These are phyloP conservation scores for Fusarium devonianum DNA, from an alignment of 2,329 filamentous ascomycete species.

Conservation along the genomic window DNA sequence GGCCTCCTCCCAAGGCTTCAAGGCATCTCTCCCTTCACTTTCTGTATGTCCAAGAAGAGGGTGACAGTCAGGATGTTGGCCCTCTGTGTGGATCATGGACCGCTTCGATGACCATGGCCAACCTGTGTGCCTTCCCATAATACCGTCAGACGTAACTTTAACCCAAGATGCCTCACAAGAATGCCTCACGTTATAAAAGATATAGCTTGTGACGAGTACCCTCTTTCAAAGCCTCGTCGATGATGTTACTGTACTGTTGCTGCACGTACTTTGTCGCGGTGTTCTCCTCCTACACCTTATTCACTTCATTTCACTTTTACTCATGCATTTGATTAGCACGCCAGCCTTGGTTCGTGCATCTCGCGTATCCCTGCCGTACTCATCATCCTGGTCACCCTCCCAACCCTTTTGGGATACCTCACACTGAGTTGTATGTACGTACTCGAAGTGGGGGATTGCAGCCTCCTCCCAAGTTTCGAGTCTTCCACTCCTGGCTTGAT, in stretches of 20 bases:
- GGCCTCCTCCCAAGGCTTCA: slow-evolving; percentile 22
- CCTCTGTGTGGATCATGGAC: slow-evolving; percentile 17
- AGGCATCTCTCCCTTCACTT: slow-evolving; percentile 17
- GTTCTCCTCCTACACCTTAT: slow-evolving; percentile 29
- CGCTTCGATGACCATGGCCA: not conserved
- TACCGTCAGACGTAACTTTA: no score
- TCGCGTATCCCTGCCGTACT: slow-evolving; percentile 40
- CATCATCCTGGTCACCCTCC: slow-evolving; percentile 36
- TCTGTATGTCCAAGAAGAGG: slow-evolving; percentile 16
- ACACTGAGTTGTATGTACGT: slow-evolving; percentile 27
- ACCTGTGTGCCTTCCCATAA: not conserved
- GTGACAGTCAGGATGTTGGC: no score
- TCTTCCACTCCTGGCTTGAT: no score
- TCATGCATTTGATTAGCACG: slow-evolving; percentile 31
- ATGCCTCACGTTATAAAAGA: slow-evolving; percentile 11
- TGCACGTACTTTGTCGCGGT: no score
- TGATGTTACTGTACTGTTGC: no score
- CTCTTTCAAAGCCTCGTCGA: slow-evolving; percentile 23
- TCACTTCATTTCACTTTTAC: slow-evolving; percentile 12
- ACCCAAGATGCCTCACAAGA: not conserved
- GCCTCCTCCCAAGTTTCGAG: not conserved
- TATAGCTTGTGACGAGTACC: slow-evolving; percentile 8
- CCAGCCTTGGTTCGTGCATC: slow-evolving; percentile 40
- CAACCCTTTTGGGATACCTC: slow-evolving; percentile 34
- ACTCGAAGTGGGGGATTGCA: not conserved